phyloP scores from a whole-genome alignment of 2,329 filamentous ascomycete genomes.

The Hypoxylon sp. region DNA sequence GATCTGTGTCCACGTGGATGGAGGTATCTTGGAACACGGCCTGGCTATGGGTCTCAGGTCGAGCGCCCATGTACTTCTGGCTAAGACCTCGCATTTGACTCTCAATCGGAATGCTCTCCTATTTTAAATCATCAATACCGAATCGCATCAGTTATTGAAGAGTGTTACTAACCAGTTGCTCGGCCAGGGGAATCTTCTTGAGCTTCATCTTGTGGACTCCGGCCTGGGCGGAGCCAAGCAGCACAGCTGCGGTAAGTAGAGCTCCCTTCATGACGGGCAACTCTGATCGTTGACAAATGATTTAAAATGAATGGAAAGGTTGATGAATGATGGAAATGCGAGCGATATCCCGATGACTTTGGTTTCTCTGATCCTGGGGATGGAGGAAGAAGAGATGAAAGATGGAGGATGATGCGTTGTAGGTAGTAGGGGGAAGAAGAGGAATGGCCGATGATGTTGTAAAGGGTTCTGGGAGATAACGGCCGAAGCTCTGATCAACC shows the following conservation, averaged over 20 bases:
- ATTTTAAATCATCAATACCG: constrained; percentile 43
- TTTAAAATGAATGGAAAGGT: constrained; percentile 26
- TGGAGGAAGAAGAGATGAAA: constrained; percentile 32
- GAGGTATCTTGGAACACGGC: constrained; percentile 85
- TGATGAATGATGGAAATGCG: constrained; percentile 12
- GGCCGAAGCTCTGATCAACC: constrained; percentile 38
- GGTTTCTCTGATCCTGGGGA: constrained; percentile 22
- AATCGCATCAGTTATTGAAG: constrained; percentile 2
- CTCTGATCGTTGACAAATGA: constrained; percentile 37
- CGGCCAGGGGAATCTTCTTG: constrained; percentile 92
- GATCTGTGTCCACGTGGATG: constrained; percentile 75
- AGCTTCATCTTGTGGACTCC: constrained; percentile 97
- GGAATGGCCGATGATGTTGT: constrained; percentile 43
- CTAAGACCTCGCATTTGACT: constrained; percentile 85
- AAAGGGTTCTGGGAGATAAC: constrained; percentile 42
- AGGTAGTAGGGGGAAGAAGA: constrained; percentile 28
- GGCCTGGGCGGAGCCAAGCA: constrained; percentile 86
- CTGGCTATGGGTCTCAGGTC: constrained; percentile 77
- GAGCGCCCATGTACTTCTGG: constrained; percentile 95
- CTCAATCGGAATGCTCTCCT: constrained; percentile 85
- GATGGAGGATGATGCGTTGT: constrained; percentile 34
- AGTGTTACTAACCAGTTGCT: constrained; percentile 83
- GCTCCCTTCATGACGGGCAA: constrained; percentile 84
- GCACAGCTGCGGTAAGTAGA: constrained; percentile 81
- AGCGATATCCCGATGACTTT: constrained; percentile 16